Evolutionary conservation across 2,329 filamentous ascomycete species (phyloP).

Genomic region (Cladosporium sp.): DNA sequence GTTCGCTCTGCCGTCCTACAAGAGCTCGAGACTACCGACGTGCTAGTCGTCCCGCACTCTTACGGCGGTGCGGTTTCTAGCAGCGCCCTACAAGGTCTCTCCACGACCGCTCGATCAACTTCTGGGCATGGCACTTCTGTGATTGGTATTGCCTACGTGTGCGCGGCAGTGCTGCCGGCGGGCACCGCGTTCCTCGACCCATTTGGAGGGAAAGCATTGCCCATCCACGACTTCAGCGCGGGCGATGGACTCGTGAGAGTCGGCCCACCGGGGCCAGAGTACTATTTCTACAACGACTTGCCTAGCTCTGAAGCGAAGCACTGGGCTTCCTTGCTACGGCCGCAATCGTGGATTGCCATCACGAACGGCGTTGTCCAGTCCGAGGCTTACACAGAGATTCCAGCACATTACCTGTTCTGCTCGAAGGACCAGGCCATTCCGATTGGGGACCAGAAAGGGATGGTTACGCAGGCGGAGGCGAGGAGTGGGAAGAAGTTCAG

Average conservation of each 20-base stretch:
- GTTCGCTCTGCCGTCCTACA: slow-evolving; percentile 11
- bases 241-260: slow-evolving; percentile 5
- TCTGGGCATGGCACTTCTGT: slow-evolving; percentile 20
- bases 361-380: slow-evolving; percentile 28
- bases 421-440: slow-evolving; percentile 10
- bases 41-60: slow-evolving; percentile 24
- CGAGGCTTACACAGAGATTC: slow-evolving; percentile 39
- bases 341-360: slow-evolving; percentile 17
- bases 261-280: slow-evolving; percentile 4
- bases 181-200: slow-evolving; percentile 14
- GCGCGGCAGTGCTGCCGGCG: slow-evolving; percentile 4
- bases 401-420: slow-evolving; percentile 24
- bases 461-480: neutral
- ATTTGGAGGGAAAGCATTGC: slow-evolving; percentile 18
- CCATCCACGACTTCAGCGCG: slow-evolving; percentile 19
- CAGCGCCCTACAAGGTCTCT: slow-evolving; percentile 15
- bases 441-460: neutral
- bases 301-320: slow-evolving; percentile 25
- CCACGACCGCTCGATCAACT: neutral
- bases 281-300: slow-evolving; percentile 44
- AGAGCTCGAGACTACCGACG: slow-evolving; percentile 16
- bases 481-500: slow-evolving; percentile 13
- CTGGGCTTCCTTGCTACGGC: slow-evolving; percentile 21
- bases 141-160: slow-evolving; percentile 21
- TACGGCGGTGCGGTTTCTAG: slow-evolving; percentile 21